These are phyloP conservation scores for Obba rivulosa DNA, from an alignment of 768 basidiomycete species.

Conservation along the genomic window DNA sequence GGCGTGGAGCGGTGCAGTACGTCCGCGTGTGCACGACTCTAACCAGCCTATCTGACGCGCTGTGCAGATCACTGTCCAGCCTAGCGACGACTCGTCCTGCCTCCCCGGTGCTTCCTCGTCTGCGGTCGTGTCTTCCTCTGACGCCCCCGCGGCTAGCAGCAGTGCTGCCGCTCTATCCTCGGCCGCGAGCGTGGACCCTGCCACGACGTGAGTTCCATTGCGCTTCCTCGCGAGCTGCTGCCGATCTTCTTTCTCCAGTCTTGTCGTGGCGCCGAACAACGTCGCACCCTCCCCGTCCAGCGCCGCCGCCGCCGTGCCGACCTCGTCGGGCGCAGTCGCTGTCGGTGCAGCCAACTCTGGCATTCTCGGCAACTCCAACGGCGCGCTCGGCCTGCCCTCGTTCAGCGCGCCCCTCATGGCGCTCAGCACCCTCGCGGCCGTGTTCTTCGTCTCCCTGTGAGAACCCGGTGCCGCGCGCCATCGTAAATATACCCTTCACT, in stretches of 20 bases:
- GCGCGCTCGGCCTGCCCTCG: conserved; percentile 4
- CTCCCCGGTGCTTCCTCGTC: conserved; percentile 17
- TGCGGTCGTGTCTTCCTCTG: conserved; percentile 5
- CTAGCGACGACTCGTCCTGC: conserved; percentile 34
- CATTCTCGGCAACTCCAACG: conserved; percentile 1
- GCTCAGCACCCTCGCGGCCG: conserved; percentile 2
- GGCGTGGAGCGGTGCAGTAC: conserved; percentile 60
- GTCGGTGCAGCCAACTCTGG: conserved; percentile 34
- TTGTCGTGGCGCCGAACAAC: conserved; percentile 8
- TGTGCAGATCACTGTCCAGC: conserved; percentile 31
- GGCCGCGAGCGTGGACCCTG: conserved; percentile 4
- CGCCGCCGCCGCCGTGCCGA: conserved; percentile 12
- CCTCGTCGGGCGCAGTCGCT: conserved; percentile 11
- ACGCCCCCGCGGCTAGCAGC: not conserved
- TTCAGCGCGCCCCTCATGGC: conserved; percentile 4
- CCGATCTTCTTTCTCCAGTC: conserved; percentile 2
- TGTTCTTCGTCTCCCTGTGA: conserved; percentile 1
- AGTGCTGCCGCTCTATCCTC: conserved; percentile 3
- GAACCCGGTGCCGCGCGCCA: not conserved
- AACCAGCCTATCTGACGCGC: not conserved
- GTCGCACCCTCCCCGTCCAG: conserved; percentile 12
- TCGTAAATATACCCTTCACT: conserved; percentile 1
- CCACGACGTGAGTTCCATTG: conserved; percentile 12
- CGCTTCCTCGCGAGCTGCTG: conserved; percentile 1
- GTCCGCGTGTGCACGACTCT: conserved; percentile 20